Percentiles rank a stretch among this genome's conserved stretches.
phyloP scores from a whole-genome alignment of 1,284 basidiomycete genomes.

The Rhodotorula sp. region DNA sequence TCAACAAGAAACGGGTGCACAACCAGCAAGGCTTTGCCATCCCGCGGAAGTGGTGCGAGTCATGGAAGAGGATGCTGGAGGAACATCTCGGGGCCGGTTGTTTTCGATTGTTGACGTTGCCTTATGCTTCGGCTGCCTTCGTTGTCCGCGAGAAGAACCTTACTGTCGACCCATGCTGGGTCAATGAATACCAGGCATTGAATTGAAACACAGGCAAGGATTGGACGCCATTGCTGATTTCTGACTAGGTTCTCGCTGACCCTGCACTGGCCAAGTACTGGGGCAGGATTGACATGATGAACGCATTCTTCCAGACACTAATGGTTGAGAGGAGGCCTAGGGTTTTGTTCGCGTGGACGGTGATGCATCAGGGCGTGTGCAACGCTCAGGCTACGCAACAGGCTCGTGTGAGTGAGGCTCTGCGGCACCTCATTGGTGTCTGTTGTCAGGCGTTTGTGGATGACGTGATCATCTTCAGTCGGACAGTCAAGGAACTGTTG shows the following conservation, averaged over 20 bases:
- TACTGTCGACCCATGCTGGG: slow-evolving; percentile 16
- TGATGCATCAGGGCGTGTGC: slow-evolving; percentile 53
- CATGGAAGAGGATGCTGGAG: slow-evolving; percentile 23
- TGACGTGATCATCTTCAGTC: slow-evolving; percentile 55
- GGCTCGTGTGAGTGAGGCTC: too few relatives aligned
- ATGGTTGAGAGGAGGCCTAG: slow-evolving; percentile 51
- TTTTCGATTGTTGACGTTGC: not conserved
- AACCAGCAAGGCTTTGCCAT: slow-evolving; percentile 20
- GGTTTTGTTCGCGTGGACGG: slow-evolving; percentile 53
- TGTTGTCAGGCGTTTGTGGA: slow-evolving; percentile 50
- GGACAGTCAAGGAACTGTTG: slow-evolving; percentile 44
- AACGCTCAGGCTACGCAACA: slow-evolving; percentile 53
- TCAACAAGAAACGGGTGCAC: slow-evolving; percentile 9
- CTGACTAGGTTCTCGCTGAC: not conserved
- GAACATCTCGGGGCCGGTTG: slow-evolving; percentile 18
- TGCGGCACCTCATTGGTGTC: slow-evolving; percentile 14
- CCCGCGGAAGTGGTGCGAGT: slow-evolving; percentile 11
- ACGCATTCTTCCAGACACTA: slow-evolving; percentile 53
- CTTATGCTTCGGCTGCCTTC: slow-evolving; percentile 11
- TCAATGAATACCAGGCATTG: slow-evolving; percentile 27
- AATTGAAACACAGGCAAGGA: slow-evolving; percentile 35
- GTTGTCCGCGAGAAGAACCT: slow-evolving; percentile 17
- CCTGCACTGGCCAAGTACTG: not conserved
- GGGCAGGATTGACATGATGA: slow-evolving; percentile 50
- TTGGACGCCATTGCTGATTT: slow-evolving; percentile 24